Conservation (phyloP, 306 rosid species). For the Inga oerstediana region DNA sequence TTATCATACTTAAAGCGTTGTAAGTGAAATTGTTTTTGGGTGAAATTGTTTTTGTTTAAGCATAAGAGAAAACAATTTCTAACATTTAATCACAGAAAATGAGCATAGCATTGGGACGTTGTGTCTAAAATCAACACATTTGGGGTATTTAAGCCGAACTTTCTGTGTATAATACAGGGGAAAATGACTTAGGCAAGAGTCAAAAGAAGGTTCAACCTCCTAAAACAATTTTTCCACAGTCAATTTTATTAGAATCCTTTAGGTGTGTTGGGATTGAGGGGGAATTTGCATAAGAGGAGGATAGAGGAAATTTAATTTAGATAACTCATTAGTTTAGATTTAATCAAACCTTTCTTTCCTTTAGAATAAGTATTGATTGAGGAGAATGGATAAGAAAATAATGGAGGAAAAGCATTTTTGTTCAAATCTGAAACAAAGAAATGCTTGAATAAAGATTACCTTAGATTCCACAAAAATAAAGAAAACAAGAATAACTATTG, state of each 20-base stretch:
- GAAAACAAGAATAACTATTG: not conserved
- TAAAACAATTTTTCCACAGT: not conserved
- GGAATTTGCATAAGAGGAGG: not conserved
- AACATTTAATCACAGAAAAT: not conserved
- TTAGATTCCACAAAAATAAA: constrained; percentile 5
- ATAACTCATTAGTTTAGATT: not conserved
- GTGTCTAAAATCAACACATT: not conserved
- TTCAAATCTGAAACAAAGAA: not conserved
- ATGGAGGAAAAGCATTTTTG: not conserved
- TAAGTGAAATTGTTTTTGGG: constrained; percentile 10
- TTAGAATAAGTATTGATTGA: not conserved
- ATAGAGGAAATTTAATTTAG: not conserved
- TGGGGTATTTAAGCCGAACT: constrained; percentile 19
- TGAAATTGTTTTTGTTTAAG: constrained; percentile 4
- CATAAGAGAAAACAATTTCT: constrained; percentile 7
- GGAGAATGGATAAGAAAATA: not conserved
- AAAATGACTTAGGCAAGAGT: constrained; percentile 7
- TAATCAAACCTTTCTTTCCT: not conserved
- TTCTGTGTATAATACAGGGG: not conserved
- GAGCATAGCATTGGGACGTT: not conserved
- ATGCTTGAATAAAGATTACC: not conserved
- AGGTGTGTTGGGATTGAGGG: not conserved
- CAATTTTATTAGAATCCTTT: constrained; percentile 5
- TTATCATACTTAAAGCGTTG: not conserved
- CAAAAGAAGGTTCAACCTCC: not conserved